Conservation (phyloP, 1,284 basidiomycete genomes). For the Sanghuangporus sanghuang region DNA sequence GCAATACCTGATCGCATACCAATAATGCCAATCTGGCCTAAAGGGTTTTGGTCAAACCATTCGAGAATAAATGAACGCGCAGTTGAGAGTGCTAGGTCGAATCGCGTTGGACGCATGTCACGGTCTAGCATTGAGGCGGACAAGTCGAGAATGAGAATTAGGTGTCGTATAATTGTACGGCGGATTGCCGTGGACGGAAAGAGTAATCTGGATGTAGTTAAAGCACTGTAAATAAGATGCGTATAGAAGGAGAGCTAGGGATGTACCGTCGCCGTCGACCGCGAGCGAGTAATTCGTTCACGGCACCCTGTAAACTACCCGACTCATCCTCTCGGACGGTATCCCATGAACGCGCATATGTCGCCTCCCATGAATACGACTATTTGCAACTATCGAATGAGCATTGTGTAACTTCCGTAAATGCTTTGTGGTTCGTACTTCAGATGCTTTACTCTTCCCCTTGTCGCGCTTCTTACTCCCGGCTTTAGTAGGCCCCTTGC, state of each 20-base stretch:
- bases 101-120: conserved; percentile 91
- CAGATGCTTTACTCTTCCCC: conserved; percentile 47
- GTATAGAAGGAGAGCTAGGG: conserved; percentile 2
- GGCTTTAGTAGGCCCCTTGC: conserved; percentile 34
- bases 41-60: conserved; percentile 99
- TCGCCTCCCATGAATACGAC: conserved; percentile 93
- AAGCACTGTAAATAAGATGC: background rate
- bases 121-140: conserved; percentile 92
- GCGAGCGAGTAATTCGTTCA: conserved; percentile 84
- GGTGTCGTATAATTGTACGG: conserved; percentile 93
- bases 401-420: background rate
- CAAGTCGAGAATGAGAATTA: conserved; percentile 87
- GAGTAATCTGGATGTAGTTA: conserved; percentile 45
- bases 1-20: conserved; percentile 87
- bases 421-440: conserved; percentile 31
- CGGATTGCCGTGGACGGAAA: conserved; percentile 85
- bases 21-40: conserved; percentile 95
- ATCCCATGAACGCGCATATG: conserved; percentile 94
- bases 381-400: background rate
- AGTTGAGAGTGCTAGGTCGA: conserved; percentile 86
- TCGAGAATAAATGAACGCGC: conserved; percentile 88
- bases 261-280: conserved; percentile 77
- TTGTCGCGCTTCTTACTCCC: conserved; percentile 42
- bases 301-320: conserved; percentile 86
- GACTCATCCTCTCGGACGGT: conserved; percentile 93